phyloP scores from a whole-genome alignment of 768 basidiomycete genomes.

The Termitomyces sp. region DNA sequence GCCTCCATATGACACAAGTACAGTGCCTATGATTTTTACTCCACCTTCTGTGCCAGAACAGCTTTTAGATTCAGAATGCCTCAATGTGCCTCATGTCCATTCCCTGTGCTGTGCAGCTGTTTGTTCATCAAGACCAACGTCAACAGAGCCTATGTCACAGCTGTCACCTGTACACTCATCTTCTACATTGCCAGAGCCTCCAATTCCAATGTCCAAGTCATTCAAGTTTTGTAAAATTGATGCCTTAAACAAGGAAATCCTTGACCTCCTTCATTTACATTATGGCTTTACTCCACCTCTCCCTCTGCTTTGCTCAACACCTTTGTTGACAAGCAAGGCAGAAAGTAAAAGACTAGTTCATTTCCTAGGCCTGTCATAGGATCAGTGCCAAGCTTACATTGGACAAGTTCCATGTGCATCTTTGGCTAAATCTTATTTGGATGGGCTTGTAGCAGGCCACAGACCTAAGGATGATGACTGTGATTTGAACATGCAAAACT shows the following conservation, averaged over 20 bases:
- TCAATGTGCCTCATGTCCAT: not conserved
- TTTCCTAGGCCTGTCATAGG: not conserved
- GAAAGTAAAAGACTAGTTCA: not conserved
- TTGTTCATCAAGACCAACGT: not conserved
- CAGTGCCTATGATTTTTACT: too few species aligned
- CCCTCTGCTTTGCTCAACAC: not conserved
- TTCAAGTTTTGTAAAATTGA: not conserved
- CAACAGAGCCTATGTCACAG: not conserved
- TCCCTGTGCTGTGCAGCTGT: not conserved
- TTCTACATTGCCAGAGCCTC: too few species aligned
- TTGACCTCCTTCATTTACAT: not conserved
- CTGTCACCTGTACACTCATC: too few species aligned
- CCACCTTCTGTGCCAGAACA: too few species aligned
- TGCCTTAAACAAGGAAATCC: not conserved
- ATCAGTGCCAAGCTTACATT: not conserved
- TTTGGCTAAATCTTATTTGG: not conserved
- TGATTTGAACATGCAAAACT: too few species aligned
- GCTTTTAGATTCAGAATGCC: not conserved
- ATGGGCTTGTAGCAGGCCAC: not conserved
- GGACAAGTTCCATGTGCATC: not conserved
- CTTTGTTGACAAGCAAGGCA: not conserved
- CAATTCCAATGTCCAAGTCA: not conserved
- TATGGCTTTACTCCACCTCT: slow-evolving; percentile 1
- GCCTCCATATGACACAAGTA: too few species aligned
- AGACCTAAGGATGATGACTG: too few species aligned